phyloP scores from a whole-genome alignment of 139 green algal genomes.

The Desmodesmus armatus region DNA sequence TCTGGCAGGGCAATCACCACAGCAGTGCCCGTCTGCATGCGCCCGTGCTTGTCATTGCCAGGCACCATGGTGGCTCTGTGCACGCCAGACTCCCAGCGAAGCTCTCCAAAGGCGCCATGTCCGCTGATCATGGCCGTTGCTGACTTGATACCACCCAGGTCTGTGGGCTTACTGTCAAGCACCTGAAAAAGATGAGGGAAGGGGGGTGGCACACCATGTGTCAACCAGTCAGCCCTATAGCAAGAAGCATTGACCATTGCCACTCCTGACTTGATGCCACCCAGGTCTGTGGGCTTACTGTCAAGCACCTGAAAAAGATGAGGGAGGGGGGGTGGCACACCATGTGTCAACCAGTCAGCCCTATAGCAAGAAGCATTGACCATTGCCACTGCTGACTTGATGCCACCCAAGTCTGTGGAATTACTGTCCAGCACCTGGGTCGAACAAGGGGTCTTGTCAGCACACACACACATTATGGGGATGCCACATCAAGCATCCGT shows the following conservation, averaged over 20 bases:
- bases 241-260: not conserved
- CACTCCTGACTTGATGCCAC: slow-evolving; percentile 48
- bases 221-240: not conserved
- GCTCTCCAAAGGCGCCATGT: slow-evolving; percentile 29
- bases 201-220: no score
- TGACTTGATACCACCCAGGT: slow-evolving; percentile 50
- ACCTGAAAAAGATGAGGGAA: no score
- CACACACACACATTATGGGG: not conserved
- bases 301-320: slow-evolving; percentile 45
- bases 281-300: not conserved
- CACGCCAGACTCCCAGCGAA: slow-evolving; percentile 93
- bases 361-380: not conserved
- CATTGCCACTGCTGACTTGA: slow-evolving; percentile 42
- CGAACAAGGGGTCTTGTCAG: no score
- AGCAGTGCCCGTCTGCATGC: slow-evolving; percentile 95
- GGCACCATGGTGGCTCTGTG: slow-evolving; percentile 96
- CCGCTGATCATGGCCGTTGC: slow-evolving; percentile 35
- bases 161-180: not conserved
- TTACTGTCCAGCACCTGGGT: slow-evolving; percentile 37
- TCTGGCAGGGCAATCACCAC: slow-evolving; percentile 89
- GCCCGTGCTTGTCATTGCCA: slow-evolving; percentile 86
- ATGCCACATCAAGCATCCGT: no score
- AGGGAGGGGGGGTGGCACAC: no score
- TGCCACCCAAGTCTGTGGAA: slow-evolving; percentile 28
- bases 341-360: not conserved